A percentile compares a stretch with the other conserved stretches of the same genome.
phyloP scores from a whole-genome alignment of 2,329 filamentous ascomycete species.

The Diaporthe aspalathi region DNA sequence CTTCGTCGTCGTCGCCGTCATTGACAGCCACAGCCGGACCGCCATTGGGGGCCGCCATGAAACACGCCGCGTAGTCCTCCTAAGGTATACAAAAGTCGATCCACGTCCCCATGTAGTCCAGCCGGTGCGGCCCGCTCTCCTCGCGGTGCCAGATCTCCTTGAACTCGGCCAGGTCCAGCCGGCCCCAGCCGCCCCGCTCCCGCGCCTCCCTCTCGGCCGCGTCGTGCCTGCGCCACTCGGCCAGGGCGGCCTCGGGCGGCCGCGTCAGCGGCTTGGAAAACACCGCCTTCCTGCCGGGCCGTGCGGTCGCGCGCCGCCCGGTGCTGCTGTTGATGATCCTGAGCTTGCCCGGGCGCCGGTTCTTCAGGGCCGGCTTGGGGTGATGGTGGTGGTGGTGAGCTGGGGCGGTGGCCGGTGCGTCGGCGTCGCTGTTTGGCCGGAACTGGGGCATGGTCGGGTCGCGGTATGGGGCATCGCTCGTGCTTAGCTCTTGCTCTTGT shows the following conservation, averaged over 20 bases:
- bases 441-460: constrained; percentile 79
- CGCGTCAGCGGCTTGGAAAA: constrained; percentile 30
- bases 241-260: constrained; percentile 50
- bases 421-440: constrained; percentile 63
- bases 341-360: constrained; percentile 18
- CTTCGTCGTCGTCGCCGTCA: not conserved
- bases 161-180: constrained; percentile 83
- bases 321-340: constrained; percentile 35
- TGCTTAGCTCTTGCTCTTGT: constrained; percentile 39
- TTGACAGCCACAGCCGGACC: not conserved
- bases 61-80: constrained; percentile 33
- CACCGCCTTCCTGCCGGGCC: constrained; percentile 42
- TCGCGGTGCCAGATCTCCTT: constrained; percentile 77
- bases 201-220: constrained; percentile 75
- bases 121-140: constrained; percentile 69
- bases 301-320: constrained; percentile 44
- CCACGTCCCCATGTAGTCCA: constrained; percentile 90
- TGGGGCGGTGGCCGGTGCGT: constrained; percentile 37
- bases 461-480: constrained; percentile 47
- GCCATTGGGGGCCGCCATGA: not conserved
- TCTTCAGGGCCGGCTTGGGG: constrained; percentile 19
- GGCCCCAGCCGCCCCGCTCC: constrained; percentile 81
- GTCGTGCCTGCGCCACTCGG: constrained; percentile 68
- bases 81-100: constrained; percentile 82
- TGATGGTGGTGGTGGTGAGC: not conserved